Conservation (phyloP, 495 filamentous ascomycete genomes). For the Pyrenula massariospora region DNA sequence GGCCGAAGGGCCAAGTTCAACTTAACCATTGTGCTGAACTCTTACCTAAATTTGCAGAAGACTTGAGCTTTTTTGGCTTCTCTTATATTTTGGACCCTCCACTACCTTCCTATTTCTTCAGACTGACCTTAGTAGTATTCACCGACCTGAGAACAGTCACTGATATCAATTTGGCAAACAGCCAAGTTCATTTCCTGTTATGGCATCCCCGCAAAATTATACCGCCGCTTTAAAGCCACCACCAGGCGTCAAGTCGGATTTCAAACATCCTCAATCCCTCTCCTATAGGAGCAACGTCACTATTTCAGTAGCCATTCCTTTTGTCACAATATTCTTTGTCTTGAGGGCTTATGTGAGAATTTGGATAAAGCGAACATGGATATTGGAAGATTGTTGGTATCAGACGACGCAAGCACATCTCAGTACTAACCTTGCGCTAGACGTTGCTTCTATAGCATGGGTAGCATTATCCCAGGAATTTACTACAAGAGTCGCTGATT, state of each 20-base stretch:
- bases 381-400: slow-evolving; percentile 23
- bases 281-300: slow-evolving; percentile 9
- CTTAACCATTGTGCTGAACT: no score
- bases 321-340: slow-evolving; percentile 14
- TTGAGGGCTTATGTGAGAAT: slow-evolving; percentile 17
- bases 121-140: no score
- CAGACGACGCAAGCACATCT: not conserved
- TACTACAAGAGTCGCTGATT: not conserved
- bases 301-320: slow-evolving; percentile 11
- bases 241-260: slow-evolving; percentile 6
- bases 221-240: slow-evolving; percentile 6
- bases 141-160: no score
- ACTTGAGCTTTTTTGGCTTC: no score
- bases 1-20: no score
- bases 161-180: no score
- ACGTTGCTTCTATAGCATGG: slow-evolving; percentile 11
- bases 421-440: slow-evolving; percentile 2
- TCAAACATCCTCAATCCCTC: slow-evolving; percentile 4
- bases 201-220: no score
- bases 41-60: no score
- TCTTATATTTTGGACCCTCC: no score
- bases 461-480: not conserved
- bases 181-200: no score
- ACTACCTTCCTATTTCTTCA: no score
- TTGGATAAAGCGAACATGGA: slow-evolving; percentile 10